phyloP scores from a whole-genome alignment of 1,284 basidiomycete species.

The Coniophora puteana region DNA sequence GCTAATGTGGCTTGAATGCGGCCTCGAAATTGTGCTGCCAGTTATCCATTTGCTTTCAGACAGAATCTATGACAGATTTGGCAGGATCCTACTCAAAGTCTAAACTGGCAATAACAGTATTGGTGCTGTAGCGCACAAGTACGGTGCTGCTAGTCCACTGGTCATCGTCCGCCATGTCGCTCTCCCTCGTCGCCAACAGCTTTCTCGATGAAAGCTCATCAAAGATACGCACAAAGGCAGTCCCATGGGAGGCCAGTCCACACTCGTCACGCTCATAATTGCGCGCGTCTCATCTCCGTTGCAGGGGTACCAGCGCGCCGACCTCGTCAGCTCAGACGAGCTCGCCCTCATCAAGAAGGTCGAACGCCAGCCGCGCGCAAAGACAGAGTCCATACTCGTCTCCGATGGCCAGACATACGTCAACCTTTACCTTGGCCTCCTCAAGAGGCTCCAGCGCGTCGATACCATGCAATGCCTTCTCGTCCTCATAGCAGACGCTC shows the following conservation, averaged over 20 bases:
- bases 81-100: no score
- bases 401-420: conserved; percentile 84
- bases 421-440: conserved; percentile 84
- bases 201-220: conserved; percentile 87
- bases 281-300: conserved; percentile 7
- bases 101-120: no score
- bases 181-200: conserved; percentile 81
- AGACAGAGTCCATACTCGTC: conserved; percentile 70
- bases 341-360: conserved; percentile 89
- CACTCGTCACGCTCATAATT: conserved; percentile 11
- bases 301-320: conserved; percentile 93
- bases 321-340: conserved; percentile 86
- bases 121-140: no score
- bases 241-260: conserved; percentile 96
- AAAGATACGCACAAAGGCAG: conserved; percentile 87
- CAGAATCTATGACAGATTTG: no score
- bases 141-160: no score
- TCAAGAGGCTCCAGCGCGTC: conserved; percentile 89
- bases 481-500: conserved; percentile 88
- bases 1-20: no score
- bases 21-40: no score
- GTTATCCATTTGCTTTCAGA: no score
- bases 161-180: conserved; percentile 49
- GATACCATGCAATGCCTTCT: conserved; percentile 95
- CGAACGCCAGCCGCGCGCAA: conserved; percentile 74